Base-by-base conservation (phyloP, 768 basidiomycete species). In the Phaffia australis region DNA sequence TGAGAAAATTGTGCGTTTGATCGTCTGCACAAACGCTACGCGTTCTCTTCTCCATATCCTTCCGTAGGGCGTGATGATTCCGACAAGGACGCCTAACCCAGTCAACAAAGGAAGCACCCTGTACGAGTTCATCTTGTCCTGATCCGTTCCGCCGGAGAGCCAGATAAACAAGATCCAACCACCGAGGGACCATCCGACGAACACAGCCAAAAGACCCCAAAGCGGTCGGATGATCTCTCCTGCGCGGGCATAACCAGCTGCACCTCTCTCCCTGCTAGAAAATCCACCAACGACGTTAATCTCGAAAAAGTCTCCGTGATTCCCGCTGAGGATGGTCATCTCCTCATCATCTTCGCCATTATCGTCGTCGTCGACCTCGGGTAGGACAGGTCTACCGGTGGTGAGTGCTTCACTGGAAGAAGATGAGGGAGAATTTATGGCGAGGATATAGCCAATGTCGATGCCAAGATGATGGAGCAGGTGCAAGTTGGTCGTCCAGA, bases 401-500 rank as follows among this genome's bases (percentile, higher is more conserved):
- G 35, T 42, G 35, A 42, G 35, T 42, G 35, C 35, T 42, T 42
- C 35, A 42, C 35, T 42, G 35, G 51, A 19, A 7, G 30, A 30
- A 7, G 23, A 16, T n/a, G 42, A 60, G 32, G 55, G n/a, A 8
- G 30, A 11, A 4, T 60, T 23, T 21, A 75, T 78, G 73, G 88
- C 88, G 74, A 99, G 80, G 4, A 84, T 84, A 69, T 80, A 76
- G 18, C 82, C 79, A 0, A 83, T 84, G 75, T 99, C 91, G 50
- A 98, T 77, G 25, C 87, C 85, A 19, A 86, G 79, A 15, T 80
- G 70, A 70, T 85, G 80, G 56, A 98, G 83, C 58, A 87, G 83
- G 76, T 98, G 93, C 8, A 98, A 77, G 76, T 98, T 99, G 46
- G 86, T 84, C 0, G 91, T 91, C 92, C 94, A 99, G 69, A 86